Percentiles rank a stretch among this genome's conserved stretches.
Evolutionary conservation across 2,329 filamentous ascomycete genomes (phyloP).

Genomic region (Xylaria sp.): DNA sequence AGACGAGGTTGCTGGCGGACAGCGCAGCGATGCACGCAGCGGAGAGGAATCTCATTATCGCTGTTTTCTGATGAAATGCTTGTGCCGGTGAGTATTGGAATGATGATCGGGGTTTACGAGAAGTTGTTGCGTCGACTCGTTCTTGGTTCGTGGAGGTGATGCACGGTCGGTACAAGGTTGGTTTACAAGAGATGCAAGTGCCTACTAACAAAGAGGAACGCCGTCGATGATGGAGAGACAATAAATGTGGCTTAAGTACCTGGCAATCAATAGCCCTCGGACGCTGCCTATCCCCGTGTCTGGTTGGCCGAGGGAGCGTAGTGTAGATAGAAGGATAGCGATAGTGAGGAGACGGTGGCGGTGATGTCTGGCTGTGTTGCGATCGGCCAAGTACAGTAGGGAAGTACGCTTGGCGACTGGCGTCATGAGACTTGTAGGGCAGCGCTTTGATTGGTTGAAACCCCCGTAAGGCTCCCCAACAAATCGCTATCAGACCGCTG

Average conservation of each 20-base stretch:
- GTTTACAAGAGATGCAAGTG: neutral
- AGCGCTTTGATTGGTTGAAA: constrained; percentile 26
- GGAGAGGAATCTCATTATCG: constrained; percentile 56
- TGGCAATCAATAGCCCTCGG: neutral
- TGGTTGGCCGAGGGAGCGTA: neutral
- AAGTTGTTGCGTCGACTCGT: neutral
- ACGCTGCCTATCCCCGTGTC: neutral
- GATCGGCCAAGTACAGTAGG: constrained; percentile 21
- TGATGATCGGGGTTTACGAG: neutral
- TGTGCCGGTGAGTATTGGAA: neutral
- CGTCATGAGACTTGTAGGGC: constrained; percentile 35
- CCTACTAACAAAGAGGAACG: neutral
- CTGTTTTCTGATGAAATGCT: constrained; percentile 17
- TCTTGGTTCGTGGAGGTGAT: neutral
- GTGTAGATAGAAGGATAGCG: constrained; percentile 5
- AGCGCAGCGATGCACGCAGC: constrained; percentile 59
- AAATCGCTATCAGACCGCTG: constrained; percentile 2
- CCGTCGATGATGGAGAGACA: constrained; percentile 10
- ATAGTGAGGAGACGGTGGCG: constrained; percentile 30
- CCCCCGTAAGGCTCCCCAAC: constrained; percentile 20
- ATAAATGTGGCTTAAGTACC: neutral
- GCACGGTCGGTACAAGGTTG: neutral
- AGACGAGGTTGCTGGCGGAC: constrained; percentile 52
- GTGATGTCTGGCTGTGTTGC: constrained; percentile 15
- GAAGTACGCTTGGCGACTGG: constrained; percentile 32